phyloP scores from a whole-genome alignment of 2,329 filamentous ascomycete species.

The Lomentospora prolificans region DNA sequence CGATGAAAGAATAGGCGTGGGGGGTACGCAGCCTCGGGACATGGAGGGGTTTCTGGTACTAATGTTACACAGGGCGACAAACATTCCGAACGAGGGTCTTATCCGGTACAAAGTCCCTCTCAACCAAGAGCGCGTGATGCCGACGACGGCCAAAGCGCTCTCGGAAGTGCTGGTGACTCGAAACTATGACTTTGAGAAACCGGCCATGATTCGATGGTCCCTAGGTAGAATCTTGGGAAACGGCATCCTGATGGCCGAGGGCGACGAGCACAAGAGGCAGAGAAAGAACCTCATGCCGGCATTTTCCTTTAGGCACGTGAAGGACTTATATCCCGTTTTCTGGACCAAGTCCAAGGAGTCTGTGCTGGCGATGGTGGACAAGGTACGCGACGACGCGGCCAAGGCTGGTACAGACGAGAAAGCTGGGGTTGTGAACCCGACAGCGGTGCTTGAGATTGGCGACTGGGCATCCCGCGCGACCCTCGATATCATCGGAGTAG shows the following conservation, averaged over 20 bases:
- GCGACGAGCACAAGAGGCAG: constrained; percentile 79
- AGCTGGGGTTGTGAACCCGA: constrained; percentile 10
- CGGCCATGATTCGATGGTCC: constrained; percentile 38
- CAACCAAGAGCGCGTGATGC: constrained; percentile 53
- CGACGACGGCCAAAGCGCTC: constrained; percentile 54
- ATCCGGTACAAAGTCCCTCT: constrained; percentile 55
- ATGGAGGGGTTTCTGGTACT: too few relatives aligned
- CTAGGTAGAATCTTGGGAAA: constrained; percentile 58
- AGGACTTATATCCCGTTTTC: constrained; percentile 74
- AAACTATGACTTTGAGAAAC: constrained; percentile 62
- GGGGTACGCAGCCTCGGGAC: too few relatives aligned
- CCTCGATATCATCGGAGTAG: constrained; percentile 65
- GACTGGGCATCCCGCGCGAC: constrained; percentile 59
- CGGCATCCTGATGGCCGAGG: constrained; percentile 72
- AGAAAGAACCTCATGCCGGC: constrained; percentile 72
- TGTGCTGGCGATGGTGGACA: constrained; percentile 47
- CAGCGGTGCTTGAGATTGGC: constrained; percentile 43
- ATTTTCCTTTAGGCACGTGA: constrained; percentile 78
- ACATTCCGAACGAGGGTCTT: constrained; percentile 56
- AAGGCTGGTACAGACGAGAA: constrained; percentile 20
- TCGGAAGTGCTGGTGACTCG: constrained; percentile 60
- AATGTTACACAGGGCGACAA: constrained; percentile 41
- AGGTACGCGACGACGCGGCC: constrained; percentile 18
- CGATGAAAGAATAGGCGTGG: too few relatives aligned
- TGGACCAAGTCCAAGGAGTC: constrained; percentile 68